A percentile compares a stretch with the other conserved stretches of the same genome.
These are phyloP conservation scores for Elymus sibiricus DNA, from an alignment of 176 grass and related monocot genomes.

Conservation along the genomic window DNA sequence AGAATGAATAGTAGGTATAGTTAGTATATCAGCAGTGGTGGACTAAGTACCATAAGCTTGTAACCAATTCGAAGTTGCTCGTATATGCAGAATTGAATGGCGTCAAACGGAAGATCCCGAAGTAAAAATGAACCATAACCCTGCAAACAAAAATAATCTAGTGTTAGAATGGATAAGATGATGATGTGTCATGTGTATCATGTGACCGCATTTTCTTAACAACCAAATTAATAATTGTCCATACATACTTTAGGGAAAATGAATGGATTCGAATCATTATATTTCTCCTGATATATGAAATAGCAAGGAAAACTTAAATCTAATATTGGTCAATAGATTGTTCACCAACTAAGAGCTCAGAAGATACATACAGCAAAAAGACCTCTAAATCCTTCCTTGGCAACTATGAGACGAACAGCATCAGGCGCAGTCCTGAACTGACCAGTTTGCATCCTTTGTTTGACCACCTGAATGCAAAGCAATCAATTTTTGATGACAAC, in stretches of 20 bases:
- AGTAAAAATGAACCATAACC: conserved; percentile 93
- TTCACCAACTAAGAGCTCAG: conserved; percentile 3
- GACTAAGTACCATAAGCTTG: conserved; percentile 57
- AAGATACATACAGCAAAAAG: conserved; percentile 73
- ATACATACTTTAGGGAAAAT: neutral
- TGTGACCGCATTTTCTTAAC: neutral
- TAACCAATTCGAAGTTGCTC: conserved; percentile 97
- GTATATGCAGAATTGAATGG: conserved; percentile 93
- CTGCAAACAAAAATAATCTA: conserved; percentile 36
- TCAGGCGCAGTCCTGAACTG: conserved; percentile 70
- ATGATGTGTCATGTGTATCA: neutral
- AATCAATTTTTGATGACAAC: neutral
- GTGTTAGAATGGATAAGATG: neutral
- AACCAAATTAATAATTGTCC: neutral
- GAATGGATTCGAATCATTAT: neutral
- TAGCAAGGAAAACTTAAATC: neutral
- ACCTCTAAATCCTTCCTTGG: conserved; percentile 81
- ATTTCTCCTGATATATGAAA: neutral
- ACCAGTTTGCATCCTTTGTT: conserved; percentile 93
- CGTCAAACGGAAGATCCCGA: conserved; percentile 91
- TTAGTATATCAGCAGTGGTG: neutral
- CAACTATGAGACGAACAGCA: conserved; percentile 79
- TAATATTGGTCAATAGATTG: neutral
- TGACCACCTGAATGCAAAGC: conserved; percentile 64
- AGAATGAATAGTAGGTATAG: neutral